A percentile compares a stretch with the other conserved stretches of the same genome.
These are phyloP conservation scores for Lathyrus sativus DNA, from an alignment of 306 rosid species.

Conservation along the genomic window DNA sequence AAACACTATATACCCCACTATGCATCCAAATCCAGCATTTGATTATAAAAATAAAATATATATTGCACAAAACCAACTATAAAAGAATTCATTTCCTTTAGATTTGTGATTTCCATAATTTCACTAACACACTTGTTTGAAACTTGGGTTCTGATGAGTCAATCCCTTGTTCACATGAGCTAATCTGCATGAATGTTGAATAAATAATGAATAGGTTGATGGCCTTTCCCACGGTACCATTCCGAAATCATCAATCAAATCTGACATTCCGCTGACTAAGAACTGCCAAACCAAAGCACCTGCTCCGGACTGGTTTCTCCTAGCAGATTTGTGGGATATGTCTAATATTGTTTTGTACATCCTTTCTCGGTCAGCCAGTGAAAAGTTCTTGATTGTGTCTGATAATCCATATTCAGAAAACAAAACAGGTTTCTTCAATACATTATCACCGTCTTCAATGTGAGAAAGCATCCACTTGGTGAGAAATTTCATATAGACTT, in stretches of 20 bases:
- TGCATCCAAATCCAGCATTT: conserved; percentile 36
- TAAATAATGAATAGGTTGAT: conserved; percentile 54
- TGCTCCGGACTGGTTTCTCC: conserved; percentile 70
- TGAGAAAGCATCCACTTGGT: conserved; percentile 93
- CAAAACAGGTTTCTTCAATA: conserved; percentile 78
- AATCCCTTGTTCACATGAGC: conserved; percentile 56
- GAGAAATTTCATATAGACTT: conserved; percentile 65
- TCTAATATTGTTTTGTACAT: conserved; percentile 64
- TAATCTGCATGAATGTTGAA: conserved; percentile 76
- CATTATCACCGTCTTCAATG: conserved; percentile 85
- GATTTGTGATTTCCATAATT: conserved; percentile 38
- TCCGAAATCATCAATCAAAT: conserved; percentile 79
- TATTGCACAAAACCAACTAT: conserved; percentile 40
- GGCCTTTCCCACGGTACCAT: conserved; percentile 71
- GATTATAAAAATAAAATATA: conserved; percentile 23
- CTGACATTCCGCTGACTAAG: conserved; percentile 77
- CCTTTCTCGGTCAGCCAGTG: conserved; percentile 56
- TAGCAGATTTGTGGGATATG: conserved; percentile 74
- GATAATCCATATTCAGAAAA: conserved; percentile 91
- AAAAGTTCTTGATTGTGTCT: conserved; percentile 60
- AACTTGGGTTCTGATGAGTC: conserved; percentile 47
- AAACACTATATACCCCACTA: conserved; percentile 45
- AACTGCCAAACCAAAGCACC: conserved; percentile 93
- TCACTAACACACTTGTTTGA: conserved; percentile 55
- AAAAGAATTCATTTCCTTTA: conserved; percentile 34